Percentiles rank a stretch among this genome's conserved stretches.
phyloP scores from a whole-genome alignment of 2,329 filamentous ascomycete species.

The Apiospora phragmitis region DNA sequence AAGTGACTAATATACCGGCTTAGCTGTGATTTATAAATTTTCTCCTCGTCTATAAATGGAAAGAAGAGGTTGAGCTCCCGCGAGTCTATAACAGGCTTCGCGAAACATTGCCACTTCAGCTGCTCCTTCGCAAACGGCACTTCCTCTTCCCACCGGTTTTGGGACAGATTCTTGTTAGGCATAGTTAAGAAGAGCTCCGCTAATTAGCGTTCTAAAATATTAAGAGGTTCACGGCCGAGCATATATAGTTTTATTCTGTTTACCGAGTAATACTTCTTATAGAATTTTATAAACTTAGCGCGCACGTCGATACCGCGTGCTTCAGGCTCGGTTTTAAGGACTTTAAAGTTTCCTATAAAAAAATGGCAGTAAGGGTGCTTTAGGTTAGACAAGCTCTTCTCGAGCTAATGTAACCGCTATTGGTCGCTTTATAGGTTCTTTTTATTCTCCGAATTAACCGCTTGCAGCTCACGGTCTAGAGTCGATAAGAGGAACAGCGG shows the following conservation, averaged over 20 bases:
- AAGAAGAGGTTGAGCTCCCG: slow-evolving; percentile 79
- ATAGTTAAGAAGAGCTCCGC: slow-evolving; percentile 80
- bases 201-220: slow-evolving; percentile 82
- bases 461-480: slow-evolving; percentile 81
- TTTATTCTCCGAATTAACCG: slow-evolving; percentile 95
- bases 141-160: slow-evolving; percentile 55
- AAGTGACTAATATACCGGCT: slow-evolving; percentile 85
- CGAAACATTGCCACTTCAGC: slow-evolving; percentile 72
- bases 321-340: slow-evolving; percentile 80
- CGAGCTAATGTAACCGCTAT: slow-evolving; percentile 85
- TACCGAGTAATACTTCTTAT: slow-evolving; percentile 85
- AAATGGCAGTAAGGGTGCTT: slow-evolving; percentile 90
- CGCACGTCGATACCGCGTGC: slow-evolving; percentile 79
- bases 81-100: slow-evolving; percentile 89
- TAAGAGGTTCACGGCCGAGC: slow-evolving; percentile 77
- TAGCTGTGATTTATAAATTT: slow-evolving; percentile 76
- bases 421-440: slow-evolving; percentile 92
- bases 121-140: slow-evolving; percentile 50
- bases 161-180: too few relatives aligned
- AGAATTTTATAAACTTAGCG: slow-evolving; percentile 90
- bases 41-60: slow-evolving; percentile 83
- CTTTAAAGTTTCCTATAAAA: slow-evolving; percentile 84
- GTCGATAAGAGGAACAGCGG: slow-evolving; percentile 84
- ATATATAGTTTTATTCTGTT: slow-evolving; percentile 93
- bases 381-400: slow-evolving; percentile 84